phyloP scores from a whole-genome alignment of 768 basidiomycete genomes.

The Clitopilus passeckerianus region DNA sequence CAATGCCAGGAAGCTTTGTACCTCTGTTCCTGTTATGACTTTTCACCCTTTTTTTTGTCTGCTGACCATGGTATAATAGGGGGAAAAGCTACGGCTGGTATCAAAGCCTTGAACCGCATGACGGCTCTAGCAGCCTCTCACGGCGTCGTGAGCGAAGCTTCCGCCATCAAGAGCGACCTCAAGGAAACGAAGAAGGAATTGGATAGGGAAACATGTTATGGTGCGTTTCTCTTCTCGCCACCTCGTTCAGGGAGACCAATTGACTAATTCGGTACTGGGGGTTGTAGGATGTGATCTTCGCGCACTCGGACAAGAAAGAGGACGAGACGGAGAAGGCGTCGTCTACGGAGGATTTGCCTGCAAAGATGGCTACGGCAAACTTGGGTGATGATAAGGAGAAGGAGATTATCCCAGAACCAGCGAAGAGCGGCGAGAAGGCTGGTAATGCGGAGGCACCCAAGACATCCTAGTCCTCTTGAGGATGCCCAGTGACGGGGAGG shows the following conservation, averaged over 20 bases:
- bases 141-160: constrained; percentile 9
- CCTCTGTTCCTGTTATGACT: constrained; percentile 29
- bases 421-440: background rate
- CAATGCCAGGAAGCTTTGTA: constrained; percentile 83
- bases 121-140: constrained; percentile 45
- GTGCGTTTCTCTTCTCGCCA: background rate
- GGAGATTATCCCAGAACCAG: background rate
- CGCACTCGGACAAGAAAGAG: background rate
- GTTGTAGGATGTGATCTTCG: background rate
- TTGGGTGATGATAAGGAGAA: background rate
- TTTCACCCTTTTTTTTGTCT: constrained; percentile 4
- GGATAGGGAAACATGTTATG: background rate
- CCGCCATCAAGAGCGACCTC: background rate
- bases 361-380: background rate
- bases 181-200: background rate
- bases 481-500: too few relatives aligned
- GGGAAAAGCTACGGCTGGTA: constrained; percentile 83
- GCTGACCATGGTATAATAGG: constrained; percentile 36
- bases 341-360: background rate
- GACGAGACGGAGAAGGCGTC: background rate
- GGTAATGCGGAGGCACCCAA: background rate
- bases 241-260: background rate
- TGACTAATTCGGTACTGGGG: too few relatives aligned
- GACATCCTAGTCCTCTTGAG: background rate
- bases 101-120: constrained; percentile 85